Conservation (phyloP, 2,329 filamentous ascomycete genomes). For the Trichocomaceae sp. region DNA sequence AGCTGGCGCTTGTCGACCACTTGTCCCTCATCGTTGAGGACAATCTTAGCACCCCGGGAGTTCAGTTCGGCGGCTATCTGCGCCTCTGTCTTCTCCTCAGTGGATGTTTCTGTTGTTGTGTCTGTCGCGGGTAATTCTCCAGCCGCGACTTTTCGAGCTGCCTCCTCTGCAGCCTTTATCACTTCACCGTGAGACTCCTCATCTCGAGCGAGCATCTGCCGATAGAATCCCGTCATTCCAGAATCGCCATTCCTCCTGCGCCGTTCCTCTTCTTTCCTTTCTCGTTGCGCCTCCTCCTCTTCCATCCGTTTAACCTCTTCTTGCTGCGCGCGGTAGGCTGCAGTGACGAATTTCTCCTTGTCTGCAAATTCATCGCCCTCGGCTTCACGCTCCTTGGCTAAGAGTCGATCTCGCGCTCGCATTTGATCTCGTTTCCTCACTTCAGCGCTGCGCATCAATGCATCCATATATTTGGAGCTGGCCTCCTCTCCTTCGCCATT, state of each 20-base stretch:
- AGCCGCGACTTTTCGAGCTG: conserved; percentile 28
- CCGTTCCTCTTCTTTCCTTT: conserved; percentile 49
- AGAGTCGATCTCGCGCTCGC: conserved; percentile 54
- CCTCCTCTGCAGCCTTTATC: conserved; percentile 49
- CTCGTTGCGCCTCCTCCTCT: conserved; percentile 50
- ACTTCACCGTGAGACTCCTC: conserved; percentile 53
- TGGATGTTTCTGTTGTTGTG: conserved; percentile 23
- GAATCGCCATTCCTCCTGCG: conserved; percentile 41
- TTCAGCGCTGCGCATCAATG: conserved; percentile 54
- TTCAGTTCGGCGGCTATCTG: conserved; percentile 53
- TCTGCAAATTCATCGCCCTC: conserved; percentile 62
- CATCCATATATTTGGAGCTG: conserved; percentile 55
- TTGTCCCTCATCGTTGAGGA: conserved; percentile 58
- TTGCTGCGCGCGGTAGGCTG: conserved; percentile 59
- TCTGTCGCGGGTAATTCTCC: conserved; percentile 19
- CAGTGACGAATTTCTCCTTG: conserved; percentile 62
- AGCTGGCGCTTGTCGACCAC: conserved; percentile 59
- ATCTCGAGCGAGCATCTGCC: conserved; percentile 52
- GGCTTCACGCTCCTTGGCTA: conserved; percentile 56
- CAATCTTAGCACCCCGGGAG: conserved; percentile 45
- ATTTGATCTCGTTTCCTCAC: conserved; percentile 58
- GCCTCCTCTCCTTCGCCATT: conserved; percentile 18
- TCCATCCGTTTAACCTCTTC: conserved; percentile 53
- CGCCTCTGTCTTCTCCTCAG: conserved; percentile 42
- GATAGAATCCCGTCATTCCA: conserved; percentile 57